Base-by-base conservation (phyloP, 2,329 filamentous ascomycete genomes). In the Talaromyces sp. region DNA sequence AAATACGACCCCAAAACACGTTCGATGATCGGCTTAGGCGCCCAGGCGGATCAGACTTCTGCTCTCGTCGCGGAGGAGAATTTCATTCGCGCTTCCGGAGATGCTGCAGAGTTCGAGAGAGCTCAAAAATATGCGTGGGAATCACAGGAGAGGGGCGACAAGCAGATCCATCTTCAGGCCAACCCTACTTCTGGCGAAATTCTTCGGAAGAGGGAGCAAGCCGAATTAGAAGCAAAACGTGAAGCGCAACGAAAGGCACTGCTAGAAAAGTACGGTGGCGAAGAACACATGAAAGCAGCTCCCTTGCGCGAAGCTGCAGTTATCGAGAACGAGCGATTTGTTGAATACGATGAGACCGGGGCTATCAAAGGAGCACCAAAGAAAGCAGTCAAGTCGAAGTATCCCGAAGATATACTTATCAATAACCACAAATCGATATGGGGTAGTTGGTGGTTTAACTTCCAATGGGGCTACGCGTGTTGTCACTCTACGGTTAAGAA, bases 1-100 rank as follows among this genome's bases (percentile, higher is more conserved):
- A 95, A 96, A 73, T 99, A 99, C 75, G 93, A 99, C 69, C 94
- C 94, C 0, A 99, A 99, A 72, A 97, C 92, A 11, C 84, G 94
- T 66, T 88, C 89, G 8, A 90, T 99, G 81, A 88, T 96, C 21
- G 90, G 96, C 69, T 86, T 84, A 62, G 91, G 91, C 50, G 91
- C 89, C 6, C 89, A 87, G 33, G 84, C 84, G 21, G 91, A 95
- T 75, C 87, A 87, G 65, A 89, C 89, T 2, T 89, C 92, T 7
- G 85, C 88, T 31, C 75, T 96, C 5, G 93, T 94, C 57, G 92
- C 92, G 3, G 94, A 97, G 67, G 92, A 97, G 66, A 93, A 93
- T 46, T 97, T 96, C 72, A 84, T 96, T 76, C 85, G 88, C 43
- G 87, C 87, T 1, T 92, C 91, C 0, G 94, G 94, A 56, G 94